phyloP scores from a whole-genome alignment of 225 moss, liverwort and hornwort genomes.

The Sphagnum tenellum region DNA sequence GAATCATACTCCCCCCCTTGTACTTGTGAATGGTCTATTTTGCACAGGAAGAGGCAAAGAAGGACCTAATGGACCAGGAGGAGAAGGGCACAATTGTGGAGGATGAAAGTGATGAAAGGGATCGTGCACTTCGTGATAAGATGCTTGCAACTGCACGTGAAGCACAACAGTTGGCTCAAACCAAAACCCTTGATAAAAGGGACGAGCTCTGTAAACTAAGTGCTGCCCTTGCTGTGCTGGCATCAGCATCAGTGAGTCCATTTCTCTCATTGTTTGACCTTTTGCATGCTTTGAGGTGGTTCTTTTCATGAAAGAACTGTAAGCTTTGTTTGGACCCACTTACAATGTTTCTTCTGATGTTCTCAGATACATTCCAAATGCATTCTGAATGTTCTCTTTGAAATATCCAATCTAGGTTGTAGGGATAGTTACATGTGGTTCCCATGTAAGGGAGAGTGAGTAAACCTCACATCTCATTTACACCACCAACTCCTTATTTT shows the following conservation, averaged over 20 bases:
- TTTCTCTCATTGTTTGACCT: background rate
- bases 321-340: no score
- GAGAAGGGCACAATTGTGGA: conserved; percentile 30
- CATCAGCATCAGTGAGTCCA: conserved; percentile 81
- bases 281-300: no score
- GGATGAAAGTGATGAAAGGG: conserved; percentile 36
- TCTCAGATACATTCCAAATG: no score
- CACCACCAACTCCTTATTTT: no score
- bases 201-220: conserved; percentile 96
- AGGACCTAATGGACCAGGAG: conserved; percentile 40
- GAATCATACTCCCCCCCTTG: no score
- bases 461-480: no score
- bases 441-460: no score
- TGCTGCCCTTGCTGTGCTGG: conserved; percentile 88
- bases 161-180: conserved; percentile 65
- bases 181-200: conserved; percentile 67
- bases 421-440: no score
- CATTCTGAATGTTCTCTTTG: no score
- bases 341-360: no score
- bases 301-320: no score
- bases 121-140: conserved; percentile 43
- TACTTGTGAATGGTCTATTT: background rate
- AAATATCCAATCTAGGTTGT: no score
- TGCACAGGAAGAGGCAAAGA: conserved; percentile 57
- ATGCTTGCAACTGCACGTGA: conserved; percentile 63